Percentiles rank a stretch among this genome's conserved stretches.
These are phyloP conservation scores for Syzygium grande DNA, from an alignment of 345 rosid species.

Conservation along the genomic window DNA sequence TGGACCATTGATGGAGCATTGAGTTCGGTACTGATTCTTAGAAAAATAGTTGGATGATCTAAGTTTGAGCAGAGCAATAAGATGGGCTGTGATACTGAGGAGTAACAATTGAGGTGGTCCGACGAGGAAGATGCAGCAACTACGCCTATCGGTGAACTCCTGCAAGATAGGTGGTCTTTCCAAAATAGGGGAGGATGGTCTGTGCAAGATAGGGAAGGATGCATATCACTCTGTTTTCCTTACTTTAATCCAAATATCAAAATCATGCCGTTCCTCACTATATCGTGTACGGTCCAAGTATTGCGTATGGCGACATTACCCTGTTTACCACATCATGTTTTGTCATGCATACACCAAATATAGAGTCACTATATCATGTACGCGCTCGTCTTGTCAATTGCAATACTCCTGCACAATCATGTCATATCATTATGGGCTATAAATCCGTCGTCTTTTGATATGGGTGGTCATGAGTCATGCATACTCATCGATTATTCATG, in stretches of 20 bases:
- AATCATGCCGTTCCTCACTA: no score
- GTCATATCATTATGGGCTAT: background rate
- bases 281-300: no score
- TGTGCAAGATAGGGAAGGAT: background rate
- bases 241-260: no score
- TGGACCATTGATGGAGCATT: background rate
- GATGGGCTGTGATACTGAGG: background rate
- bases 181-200: background rate
- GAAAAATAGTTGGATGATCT: background rate
- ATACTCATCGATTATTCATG: no score
- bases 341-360: no score
- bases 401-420: background rate
- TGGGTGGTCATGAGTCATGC: background rate
- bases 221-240: background rate
- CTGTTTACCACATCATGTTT: no score
- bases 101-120: background rate
- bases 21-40: background rate
- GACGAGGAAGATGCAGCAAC: background rate
- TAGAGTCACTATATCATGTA: no score
- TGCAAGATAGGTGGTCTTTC: background rate
- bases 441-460: no score
- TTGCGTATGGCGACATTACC: no score
- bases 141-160: background rate
- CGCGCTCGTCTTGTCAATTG: background rate
- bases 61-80: background rate